These are phyloP conservation scores for Puccinia triticina DNA, from an alignment of 1,284 basidiomycete genomes.

Conservation along the genomic window DNA sequence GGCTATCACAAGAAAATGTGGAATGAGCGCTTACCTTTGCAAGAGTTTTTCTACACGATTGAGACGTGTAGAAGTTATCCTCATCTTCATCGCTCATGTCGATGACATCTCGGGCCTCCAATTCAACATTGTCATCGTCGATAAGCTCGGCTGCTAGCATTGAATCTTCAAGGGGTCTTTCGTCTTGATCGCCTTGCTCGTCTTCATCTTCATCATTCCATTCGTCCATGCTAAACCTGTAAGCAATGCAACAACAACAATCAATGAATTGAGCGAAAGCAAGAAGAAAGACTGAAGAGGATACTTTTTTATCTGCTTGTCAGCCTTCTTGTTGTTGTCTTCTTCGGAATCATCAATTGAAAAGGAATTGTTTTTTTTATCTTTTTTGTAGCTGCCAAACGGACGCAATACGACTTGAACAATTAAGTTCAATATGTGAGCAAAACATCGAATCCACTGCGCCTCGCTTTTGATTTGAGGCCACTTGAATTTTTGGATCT, in stretches of 20 bases:
- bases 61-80: too few relatives aligned
- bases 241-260: too few relatives aligned
- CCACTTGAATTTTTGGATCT: too few relatives aligned
- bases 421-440: too few relatives aligned
- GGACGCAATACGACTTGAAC: not conserved
- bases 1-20: too few relatives aligned
- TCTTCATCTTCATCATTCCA: not conserved
- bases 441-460: too few relatives aligned
- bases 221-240: too few relatives aligned
- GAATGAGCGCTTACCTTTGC: too few relatives aligned
- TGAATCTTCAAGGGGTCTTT: not conserved
- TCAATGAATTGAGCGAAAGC: too few relatives aligned
- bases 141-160: conserved; percentile 8
- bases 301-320: not conserved
- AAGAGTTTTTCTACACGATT: not conserved
- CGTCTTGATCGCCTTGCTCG: not conserved
- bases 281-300: not conserved
- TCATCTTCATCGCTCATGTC: conserved; percentile 12
- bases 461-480: too few relatives aligned
- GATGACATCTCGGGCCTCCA: not conserved
- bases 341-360: not conserved
- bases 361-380: not conserved
- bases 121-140: not conserved
- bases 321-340: not conserved
- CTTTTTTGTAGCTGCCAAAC: conserved; percentile 8